Evolutionary conservation across 2,329 filamentous ascomycete species (phyloP), one percentile per base, ranked within the genome.

Genomic region (Clonostachys byssicola): DNA sequence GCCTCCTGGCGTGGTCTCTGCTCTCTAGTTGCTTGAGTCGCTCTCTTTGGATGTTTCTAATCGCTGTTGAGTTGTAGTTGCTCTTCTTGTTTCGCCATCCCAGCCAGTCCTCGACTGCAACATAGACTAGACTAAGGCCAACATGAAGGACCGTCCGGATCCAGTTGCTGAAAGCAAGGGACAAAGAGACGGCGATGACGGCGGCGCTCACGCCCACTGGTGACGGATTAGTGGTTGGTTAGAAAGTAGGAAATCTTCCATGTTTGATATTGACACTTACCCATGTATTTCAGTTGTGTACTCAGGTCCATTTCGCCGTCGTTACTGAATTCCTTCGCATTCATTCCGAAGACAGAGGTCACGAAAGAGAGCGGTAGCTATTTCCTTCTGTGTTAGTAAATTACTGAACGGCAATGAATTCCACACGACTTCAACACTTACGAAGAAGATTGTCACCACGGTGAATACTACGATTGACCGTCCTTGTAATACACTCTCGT

Each of bases 391-490:
- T 34, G 34, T 45, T 18, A 40, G 49, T 16, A 39, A 41, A 39
- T n/a, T 10, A 17, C 35, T 16, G 30, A 18, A 44, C 12, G 30
- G 18, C 30, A 14, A 40, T 39, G 13, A 41, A 30, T 10, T 4
- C 23, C 23, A 30, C 23, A 8, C 9, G 23, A 30, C 23, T 30
- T 30, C 23, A 34, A 10, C 23, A 34, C 68, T 55, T 51, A 72
- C 70, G 46, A 75, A 75, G 36, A 74, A 56, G 36, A 75, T 73
- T 0, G 72, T 75, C 1, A 74, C 67, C 3, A 74, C 53, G 0
- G 72, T 75, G 48, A 75, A 75, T 2, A 71, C 58, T 60, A 75
- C 68, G 42, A 75, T 69, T 2, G 70, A 65, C 1, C 65, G 59
- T 1, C 71, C 69, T 48, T 76, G 72, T 4, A 61, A 61, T 5